These are phyloP conservation scores for Cladophialophora psammophila DNA, from an alignment of 2,329 filamentous ascomycete genomes.

Conservation along the genomic window DNA sequence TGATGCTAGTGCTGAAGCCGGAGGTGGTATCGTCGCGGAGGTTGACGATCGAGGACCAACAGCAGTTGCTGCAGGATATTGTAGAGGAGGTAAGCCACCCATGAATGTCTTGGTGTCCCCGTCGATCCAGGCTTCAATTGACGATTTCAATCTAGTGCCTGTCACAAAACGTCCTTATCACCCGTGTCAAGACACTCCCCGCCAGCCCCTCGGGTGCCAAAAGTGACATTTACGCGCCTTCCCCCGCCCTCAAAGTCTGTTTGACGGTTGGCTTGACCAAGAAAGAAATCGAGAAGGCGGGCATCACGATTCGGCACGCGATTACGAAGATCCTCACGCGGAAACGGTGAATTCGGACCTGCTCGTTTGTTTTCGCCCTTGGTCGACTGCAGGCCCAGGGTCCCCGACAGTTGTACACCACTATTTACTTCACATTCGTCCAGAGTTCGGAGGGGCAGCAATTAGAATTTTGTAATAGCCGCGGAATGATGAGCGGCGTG, in stretches of 20 bases:
- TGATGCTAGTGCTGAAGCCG: constrained; percentile 82
- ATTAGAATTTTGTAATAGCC: constrained; percentile 8
- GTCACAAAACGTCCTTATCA: constrained; percentile 87
- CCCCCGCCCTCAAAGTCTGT: constrained; percentile 87
- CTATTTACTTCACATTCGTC: neutral
- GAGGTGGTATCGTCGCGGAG: constrained; percentile 77
- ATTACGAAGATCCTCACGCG: constrained; percentile 86
- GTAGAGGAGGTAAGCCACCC: constrained; percentile 85
- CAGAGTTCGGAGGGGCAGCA: neutral
- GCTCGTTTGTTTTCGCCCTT: neutral
- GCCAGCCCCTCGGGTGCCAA: constrained; percentile 67
- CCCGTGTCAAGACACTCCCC: constrained; percentile 80
- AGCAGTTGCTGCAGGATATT: constrained; percentile 82
- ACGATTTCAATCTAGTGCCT: constrained; percentile 66
- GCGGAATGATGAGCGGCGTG: neutral
- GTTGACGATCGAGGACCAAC: constrained; percentile 77
- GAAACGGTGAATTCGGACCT: constrained; percentile 50
- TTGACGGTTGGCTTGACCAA: constrained; percentile 85
- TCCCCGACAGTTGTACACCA: neutral
- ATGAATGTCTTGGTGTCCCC: neutral
- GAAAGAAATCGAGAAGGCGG: constrained; percentile 96
- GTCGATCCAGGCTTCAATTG: neutral
- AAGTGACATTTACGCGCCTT: constrained; percentile 72
- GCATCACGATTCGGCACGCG: constrained; percentile 84
- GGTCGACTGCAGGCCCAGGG: neutral